Conservation (phyloP, 805 yeast genomes). For the Isabelozyma gotoi region DNA sequence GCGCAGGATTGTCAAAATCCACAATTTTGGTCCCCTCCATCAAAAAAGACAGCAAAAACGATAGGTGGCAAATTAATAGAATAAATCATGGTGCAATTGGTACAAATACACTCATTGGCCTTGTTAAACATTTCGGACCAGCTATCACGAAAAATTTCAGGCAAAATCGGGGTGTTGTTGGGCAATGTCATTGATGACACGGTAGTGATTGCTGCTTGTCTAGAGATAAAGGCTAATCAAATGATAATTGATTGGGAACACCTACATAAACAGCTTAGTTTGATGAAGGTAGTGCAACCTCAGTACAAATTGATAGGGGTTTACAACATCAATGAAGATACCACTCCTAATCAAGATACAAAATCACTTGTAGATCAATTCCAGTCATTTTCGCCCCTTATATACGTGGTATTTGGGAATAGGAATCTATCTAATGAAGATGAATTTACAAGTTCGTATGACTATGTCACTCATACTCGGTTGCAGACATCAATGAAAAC, state of each 20-base stretch:
- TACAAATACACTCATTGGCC: constrained; percentile 23
- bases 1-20: neutral
- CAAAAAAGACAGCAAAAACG: no score
- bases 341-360: neutral
- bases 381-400: neutral
- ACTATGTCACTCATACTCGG: neutral
- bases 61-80: no score
- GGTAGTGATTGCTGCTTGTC: constrained; percentile 17
- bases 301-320: constrained; percentile 27
- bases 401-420: neutral
- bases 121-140: constrained; percentile 32
- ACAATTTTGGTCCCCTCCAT: no score
- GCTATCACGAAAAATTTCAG: constrained; percentile 16
- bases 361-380: constrained; percentile 1
- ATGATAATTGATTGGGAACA: constrained; percentile 20
- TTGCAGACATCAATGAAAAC: neutral
- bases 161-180: constrained; percentile 26
- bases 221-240: constrained; percentile 23
- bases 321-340: constrained; percentile 17
- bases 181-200: constrained; percentile 15
- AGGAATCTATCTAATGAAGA: constrained; percentile 1
- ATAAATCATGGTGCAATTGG: constrained; percentile 1
- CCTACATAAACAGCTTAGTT: constrained; percentile 23
- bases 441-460: neutral
- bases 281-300: constrained; percentile 29